Percentiles rank a stretch among this genome's conserved stretches.
These are phyloP conservation scores for Cryphonectria carpinicola DNA, from an alignment of 2,329 filamentous ascomycete species.

Conservation along the genomic window DNA sequence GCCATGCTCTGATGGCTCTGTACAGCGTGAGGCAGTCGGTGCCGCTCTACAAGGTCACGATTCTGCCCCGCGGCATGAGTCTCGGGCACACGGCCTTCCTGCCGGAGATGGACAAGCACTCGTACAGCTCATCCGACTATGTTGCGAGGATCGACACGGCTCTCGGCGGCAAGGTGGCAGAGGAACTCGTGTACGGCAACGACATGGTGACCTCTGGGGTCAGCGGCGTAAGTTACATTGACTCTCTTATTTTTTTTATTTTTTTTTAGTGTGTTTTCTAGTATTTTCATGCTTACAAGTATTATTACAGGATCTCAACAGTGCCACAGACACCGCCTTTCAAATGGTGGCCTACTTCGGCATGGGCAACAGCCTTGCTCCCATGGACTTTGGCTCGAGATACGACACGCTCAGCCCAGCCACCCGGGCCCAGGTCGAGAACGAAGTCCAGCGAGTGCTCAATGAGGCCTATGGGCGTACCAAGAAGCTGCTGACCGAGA, in stretches of 20 bases:
- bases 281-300: constrained; percentile 34
- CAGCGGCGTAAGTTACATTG: constrained; percentile 63
- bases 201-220: constrained; percentile 91
- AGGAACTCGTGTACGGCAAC: constrained; percentile 88
- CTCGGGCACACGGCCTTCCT: constrained; percentile 87
- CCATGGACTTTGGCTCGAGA: constrained; percentile 82
- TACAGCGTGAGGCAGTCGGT: constrained; percentile 73
- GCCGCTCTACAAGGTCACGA: constrained; percentile 94
- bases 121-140: constrained; percentile 82
- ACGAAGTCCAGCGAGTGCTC: constrained; percentile 82
- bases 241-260: no score
- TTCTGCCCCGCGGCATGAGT: constrained; percentile 85
- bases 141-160: constrained; percentile 71
- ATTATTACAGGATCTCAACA: constrained; percentile 72
- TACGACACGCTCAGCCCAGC: constrained; percentile 83
- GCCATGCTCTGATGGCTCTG: constrained; percentile 88
- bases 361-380: constrained; percentile 86
- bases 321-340: constrained; percentile 81
- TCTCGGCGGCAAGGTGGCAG: constrained; percentile 76
- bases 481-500: constrained; percentile 69
- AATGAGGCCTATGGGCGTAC: constrained; percentile 82
- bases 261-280: not conserved
- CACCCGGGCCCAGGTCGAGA: constrained; percentile 85
- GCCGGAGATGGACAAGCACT: constrained; percentile 91
- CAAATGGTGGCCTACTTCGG: constrained; percentile 86